Base-by-base conservation (phyloP, 2,329 filamentous ascomycete species). In the Ceratocystis alfenasii region DNA sequence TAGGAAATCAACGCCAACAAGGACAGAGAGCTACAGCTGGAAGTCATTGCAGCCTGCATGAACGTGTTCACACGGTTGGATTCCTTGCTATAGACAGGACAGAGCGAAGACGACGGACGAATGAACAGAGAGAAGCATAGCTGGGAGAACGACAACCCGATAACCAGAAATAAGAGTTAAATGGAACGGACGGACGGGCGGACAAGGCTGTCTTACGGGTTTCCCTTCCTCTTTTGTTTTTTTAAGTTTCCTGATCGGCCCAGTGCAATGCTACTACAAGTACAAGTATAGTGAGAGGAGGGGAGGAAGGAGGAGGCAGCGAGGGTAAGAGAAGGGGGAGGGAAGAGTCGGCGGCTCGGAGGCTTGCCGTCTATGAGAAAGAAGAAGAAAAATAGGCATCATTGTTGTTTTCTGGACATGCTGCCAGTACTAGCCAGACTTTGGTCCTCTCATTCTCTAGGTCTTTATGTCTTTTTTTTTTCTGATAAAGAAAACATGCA, bases 1-100 rank as follows among this genome's bases (percentile, higher is more conserved):
- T 69, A 86, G 77, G 94, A 99, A 76, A 81, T 96, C 70, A 89
- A 87, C 76, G 87, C 84, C 69, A 84, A 83, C 73, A 95, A 95
- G 76, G 93, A 97, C 71, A 95, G 90, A 79, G 94, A 99, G 75
- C 82, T 97, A 72, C 94, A 97, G 76, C 83, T 99, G 70, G 94
- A 99, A 83, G 93, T 96, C 73, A 90, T 99, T 65, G 92, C 94
- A 64, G 94, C 94, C 71, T 97, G 94, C 76, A 79, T 99, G 76
- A 96, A 89, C 78, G 94, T 99, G 73, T 99, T 99, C 76, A 99
- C 94, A 70, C 86, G 93, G 74, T 88, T 99, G 72, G 94, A 99
- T 79, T 97, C 94, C 63, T 81, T 99, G 69, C 86, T 99, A 75
- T 99, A 83, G 78, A 68, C 64, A 45, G 48, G 17, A 22, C 36